Evolutionary conservation across 768 basidiomycete genomes (phyloP), one percentile per base, ranked within the genome.

Genomic region (Rhizopogon vesiculosus): DNA sequence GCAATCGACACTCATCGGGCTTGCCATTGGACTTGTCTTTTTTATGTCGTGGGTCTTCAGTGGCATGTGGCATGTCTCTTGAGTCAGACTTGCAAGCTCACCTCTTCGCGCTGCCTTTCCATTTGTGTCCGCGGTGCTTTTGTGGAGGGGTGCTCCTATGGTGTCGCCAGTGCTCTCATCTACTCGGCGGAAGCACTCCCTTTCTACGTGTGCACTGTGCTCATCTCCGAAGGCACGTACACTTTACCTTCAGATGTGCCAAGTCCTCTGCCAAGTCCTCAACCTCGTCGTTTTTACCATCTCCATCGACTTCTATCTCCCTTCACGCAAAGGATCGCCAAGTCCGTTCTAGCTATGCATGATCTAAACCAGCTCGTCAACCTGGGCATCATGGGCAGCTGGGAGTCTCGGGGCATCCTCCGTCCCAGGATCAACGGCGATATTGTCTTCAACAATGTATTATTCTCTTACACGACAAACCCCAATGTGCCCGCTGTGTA

Each of bases 201-300:
- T 50, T 95, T 97, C 74, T 96, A 89, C 64, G 86, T 93, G 49
- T 91, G 93, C 42, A 89, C 93, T 0, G 74, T 91, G n/a, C 79
- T 98, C 58, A 84, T 98, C 53, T 79, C 85, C 3, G 76, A 78
- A 1, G 93, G 91, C 7, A 84, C 81, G 19, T 96, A 96, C 70
- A 82, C 83, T 8, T 98, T 25, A 95, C 68, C 79, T 89, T 57
- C 85, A 86, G 64, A 91, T 97, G 89, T 25, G 81, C 96, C 33
- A 25, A 25, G 22, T 25, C 22, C 22, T 25, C 22, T 25, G 22
- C 3, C 84, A 95, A 70, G 89, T 91, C 25, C 83, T 96, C 64
- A 87, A 95, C 54, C 78, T 98, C 41, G 89, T 98, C 49, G 85
- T 97, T 15, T 98, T 98, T 74, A 86, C 89, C 7, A 87, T 99